phyloP scores from a whole-genome alignment of 2,329 filamentous ascomycete species.

The Phyllosticta citrichinensis region DNA sequence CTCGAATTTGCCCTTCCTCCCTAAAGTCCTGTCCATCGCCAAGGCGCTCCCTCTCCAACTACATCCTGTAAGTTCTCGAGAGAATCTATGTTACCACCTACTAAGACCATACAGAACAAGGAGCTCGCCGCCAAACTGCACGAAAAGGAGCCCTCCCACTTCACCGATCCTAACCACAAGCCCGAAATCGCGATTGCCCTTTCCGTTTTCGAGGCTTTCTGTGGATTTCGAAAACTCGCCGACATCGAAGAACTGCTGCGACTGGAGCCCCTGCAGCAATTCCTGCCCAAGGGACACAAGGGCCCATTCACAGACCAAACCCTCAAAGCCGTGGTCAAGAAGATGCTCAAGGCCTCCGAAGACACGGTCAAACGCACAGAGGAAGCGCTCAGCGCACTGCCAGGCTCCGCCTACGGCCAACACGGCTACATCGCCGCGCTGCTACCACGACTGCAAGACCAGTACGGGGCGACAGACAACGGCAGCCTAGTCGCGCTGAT shows the following conservation, averaged over 20 bases:
- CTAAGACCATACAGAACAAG: conserved; percentile 40
- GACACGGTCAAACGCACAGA: conserved; percentile 44
- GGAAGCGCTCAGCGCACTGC: conserved; percentile 57
- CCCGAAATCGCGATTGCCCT: conserved; percentile 69
- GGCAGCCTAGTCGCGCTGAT: conserved; percentile 60
- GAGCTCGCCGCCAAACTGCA: conserved; percentile 55
- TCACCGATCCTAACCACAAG: conserved; percentile 67
- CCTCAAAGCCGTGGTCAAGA: conserved; percentile 46
- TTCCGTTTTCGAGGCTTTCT: conserved; percentile 62
- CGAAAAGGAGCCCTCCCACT: conserved; percentile 52
- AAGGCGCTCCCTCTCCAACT: conserved; percentile 68
- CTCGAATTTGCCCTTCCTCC: conserved; percentile 58
- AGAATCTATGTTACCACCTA: conserved; percentile 1
- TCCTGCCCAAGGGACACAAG: conserved; percentile 40
- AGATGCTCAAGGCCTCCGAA: conserved; percentile 43
- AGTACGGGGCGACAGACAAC: conserved; percentile 55
- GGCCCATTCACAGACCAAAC: conserved; percentile 49
- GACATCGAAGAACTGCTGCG: conserved; percentile 57
- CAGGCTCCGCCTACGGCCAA: conserved; percentile 61
- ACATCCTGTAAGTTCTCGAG: conserved; percentile 42
- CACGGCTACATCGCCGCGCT: conserved; percentile 59
- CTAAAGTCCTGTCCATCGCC: conserved; percentile 66
- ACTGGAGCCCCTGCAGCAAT: conserved; percentile 44
- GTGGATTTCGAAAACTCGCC: no score
- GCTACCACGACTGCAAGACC: conserved; percentile 51